phyloP scores from a whole-genome alignment of 2,329 filamentous ascomycete species.

The Cladosporium sp. region DNA sequence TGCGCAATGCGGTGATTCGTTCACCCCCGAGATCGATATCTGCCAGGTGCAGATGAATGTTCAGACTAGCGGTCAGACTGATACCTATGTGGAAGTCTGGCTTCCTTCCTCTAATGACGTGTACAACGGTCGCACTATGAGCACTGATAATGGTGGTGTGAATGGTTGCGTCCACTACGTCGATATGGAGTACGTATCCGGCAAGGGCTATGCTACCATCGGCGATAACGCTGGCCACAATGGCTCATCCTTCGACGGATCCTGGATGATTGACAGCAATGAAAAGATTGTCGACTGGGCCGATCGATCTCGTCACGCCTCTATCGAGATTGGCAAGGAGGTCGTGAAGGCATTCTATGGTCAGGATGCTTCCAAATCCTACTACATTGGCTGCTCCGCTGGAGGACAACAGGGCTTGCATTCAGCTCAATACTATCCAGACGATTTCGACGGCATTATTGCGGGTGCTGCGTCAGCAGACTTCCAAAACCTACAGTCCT shows the following conservation, averaged over 20 bases:
- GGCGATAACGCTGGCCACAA: slow-evolving; percentile 33
- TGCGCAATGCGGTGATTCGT: slow-evolving; percentile 19
- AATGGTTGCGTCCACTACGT: slow-evolving; percentile 31
- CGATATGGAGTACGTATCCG: slow-evolving; percentile 29
- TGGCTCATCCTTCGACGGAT: slow-evolving; percentile 27
- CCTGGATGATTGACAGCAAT: slow-evolving; percentile 26
- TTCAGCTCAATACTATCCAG: slow-evolving; percentile 41
- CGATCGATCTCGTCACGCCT: slow-evolving; percentile 29
- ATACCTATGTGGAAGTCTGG: slow-evolving; percentile 45
- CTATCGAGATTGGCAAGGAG: slow-evolving; percentile 30
- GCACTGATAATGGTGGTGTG: slow-evolving; percentile 32
- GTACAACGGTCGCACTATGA: slow-evolving; percentile 32
- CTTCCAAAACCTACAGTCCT: slow-evolving; percentile 41
- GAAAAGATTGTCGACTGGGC: slow-evolving; percentile 30
- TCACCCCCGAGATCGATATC: slow-evolving; percentile 29
- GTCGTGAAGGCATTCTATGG: slow-evolving; percentile 36
- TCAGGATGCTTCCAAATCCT: slow-evolving; percentile 36
- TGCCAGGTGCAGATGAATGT: slow-evolving; percentile 40
- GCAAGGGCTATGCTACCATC: slow-evolving; percentile 29
- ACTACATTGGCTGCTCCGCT: slow-evolving; percentile 46
- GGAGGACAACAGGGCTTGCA: slow-evolving; percentile 47
- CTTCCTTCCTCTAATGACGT: slow-evolving; percentile 28
- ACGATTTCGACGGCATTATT: slow-evolving; percentile 47
- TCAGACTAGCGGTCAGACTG: slow-evolving; percentile 35
- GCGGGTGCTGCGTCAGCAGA: slow-evolving; percentile 42